Base-by-base conservation (phyloP, 768 basidiomycete genomes). In the Mycena venus region DNA sequence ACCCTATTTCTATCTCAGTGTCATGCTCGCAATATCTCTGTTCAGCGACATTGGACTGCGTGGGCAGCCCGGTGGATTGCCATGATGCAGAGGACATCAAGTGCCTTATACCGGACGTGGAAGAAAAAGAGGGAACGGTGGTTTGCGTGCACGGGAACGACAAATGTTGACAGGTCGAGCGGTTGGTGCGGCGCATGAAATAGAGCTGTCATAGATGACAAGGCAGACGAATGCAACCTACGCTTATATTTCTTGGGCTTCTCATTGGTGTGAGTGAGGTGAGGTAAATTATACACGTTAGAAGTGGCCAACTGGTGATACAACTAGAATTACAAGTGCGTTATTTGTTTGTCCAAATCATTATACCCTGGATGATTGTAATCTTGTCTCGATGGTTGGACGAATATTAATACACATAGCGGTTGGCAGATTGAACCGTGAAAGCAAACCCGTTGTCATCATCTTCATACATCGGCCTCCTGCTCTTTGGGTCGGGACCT, bases 11-110 rank as follows among this genome's bases (percentile, higher is more conserved):
- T n/a, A n/a, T n/a, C n/a, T n/a, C n/a, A n/a, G n/a, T n/a, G n/a
- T n/a, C n/a, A n/a, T n/a, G n/a, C n/a, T n/a, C n/a, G n/a, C n/a
- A n/a, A n/a, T n/a, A n/a, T n/a, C n/a, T n/a, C n/a, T n/a, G n/a
- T n/a, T n/a, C n/a, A n/a, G n/a, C n/a, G n/a, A n/a, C n/a, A n/a
- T n/a, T n/a, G n/a, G n/a, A n/a, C n/a, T n/a, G n/a, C n/a, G 95
- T 93, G 14, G 75, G 82, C 2, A 84, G 82, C 59, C 93, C 89
- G 14, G 82, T 84, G 21, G 89, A 94, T 53, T 96, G 95, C 82
- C 94, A 94, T 6, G 87, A 92, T 78, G 84, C 87, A 9, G 90
- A 95, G 79, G 95, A 96, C 78, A 85, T 94, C 78, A 95, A 92
- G 80, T 96, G 95, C 79, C 80, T 90, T 19, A 86, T 96, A 51